Evolutionary conservation across 305 asterid species (phyloP).

Genomic region (Fraxinus sp.): DNA sequence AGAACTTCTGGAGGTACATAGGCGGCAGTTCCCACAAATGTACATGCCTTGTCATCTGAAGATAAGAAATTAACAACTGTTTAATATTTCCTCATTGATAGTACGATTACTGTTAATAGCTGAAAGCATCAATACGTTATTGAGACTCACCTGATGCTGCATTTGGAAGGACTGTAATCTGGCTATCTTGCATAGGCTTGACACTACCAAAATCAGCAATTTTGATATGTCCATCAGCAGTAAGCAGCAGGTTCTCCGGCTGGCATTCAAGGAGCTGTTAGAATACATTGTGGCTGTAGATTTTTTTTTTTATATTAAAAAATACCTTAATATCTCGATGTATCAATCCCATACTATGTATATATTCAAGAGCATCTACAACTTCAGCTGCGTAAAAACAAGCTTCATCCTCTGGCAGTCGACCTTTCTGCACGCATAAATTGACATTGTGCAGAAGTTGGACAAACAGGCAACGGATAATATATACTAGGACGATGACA

Average conservation of each 20-base stretch:
- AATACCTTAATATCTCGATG: conserved; percentile 99
- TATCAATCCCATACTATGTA: conserved; percentile 93
- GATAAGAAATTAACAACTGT: not conserved
- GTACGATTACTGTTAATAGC: not conserved
- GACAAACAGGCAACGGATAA: conserved; percentile 5
- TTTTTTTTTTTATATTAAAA: conserved; percentile 12
- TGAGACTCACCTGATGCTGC: conserved; percentile 78
- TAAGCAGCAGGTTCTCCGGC: conserved; percentile 97
- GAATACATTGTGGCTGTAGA: conserved; percentile 17
- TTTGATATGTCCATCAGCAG: conserved; percentile 89
- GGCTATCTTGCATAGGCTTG: conserved; percentile 97
- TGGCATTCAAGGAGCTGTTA: conserved; percentile 50
- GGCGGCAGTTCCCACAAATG: conserved; percentile 99
- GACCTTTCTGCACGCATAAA: conserved; percentile 74
- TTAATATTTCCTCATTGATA: not conserved
- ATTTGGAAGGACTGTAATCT: conserved; percentile 93
- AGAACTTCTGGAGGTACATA: conserved; percentile 98
- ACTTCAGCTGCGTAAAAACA: conserved; percentile 97
- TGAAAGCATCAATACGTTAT: conserved; percentile 3
- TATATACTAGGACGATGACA: not conserved
- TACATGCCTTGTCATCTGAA: conserved; percentile 97
- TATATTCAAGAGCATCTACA: conserved; percentile 98
- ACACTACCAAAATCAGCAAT: conserved; percentile 99
- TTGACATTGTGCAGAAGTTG: conserved; percentile 5
- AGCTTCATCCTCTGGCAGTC: conserved; percentile 83